A percentile compares a stretch with the other conserved stretches of the same genome.
phyloP scores from a whole-genome alignment of 345 rosid genomes.

The Eucalyptus marginata region DNA sequence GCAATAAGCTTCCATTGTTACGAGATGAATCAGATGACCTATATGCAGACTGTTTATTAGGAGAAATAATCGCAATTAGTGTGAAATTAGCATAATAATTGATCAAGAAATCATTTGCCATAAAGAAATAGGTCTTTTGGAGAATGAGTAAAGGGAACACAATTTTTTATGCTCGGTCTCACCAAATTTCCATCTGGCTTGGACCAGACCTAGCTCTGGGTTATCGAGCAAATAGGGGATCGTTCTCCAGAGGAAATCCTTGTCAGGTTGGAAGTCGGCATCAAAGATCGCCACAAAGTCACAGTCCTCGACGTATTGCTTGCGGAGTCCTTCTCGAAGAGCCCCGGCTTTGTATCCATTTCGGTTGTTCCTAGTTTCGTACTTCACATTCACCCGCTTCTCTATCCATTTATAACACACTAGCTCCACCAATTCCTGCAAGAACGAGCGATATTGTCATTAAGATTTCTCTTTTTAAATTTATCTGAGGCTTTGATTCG shows the following conservation, averaged over 20 bases:
- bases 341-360: conserved; percentile 23
- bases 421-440: conserved; percentile 17
- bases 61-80: neutral
- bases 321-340: conserved; percentile 12
- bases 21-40: neutral
- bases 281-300: conserved; percentile 22
- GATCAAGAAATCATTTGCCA: neutral
- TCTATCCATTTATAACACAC: conserved; percentile 18
- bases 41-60: neutral
- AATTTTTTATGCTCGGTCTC: neutral
- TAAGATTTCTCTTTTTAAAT: neutral
- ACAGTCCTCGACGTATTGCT: conserved; percentile 9
- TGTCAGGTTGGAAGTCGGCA: conserved; percentile 26
- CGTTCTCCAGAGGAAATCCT: conserved; percentile 13
- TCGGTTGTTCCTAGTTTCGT: conserved; percentile 15
- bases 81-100: neutral
- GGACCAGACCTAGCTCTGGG: conserved; percentile 17
- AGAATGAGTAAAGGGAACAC: neutral
- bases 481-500: neutral
- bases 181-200: conserved; percentile 22
- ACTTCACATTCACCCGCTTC: conserved; percentile 14
- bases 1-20: neutral
- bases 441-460: neutral
- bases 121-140: neutral
- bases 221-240: conserved; percentile 11